Evolutionary conservation across 2,329 filamentous ascomycete species (phyloP).

Genomic region (Parafenestella ontariensis): DNA sequence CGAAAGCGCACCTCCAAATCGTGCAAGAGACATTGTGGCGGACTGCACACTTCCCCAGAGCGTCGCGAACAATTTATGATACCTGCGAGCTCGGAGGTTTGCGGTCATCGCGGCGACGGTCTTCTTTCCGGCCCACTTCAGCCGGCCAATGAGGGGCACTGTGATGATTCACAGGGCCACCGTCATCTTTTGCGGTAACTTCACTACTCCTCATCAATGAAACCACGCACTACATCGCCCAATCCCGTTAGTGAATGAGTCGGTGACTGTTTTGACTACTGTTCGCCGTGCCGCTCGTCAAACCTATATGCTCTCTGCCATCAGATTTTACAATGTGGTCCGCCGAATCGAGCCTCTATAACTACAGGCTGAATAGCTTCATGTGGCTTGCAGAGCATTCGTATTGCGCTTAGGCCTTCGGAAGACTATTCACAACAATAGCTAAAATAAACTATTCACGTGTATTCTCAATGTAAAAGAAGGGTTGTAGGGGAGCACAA

Average conservation of each 20-base stretch:
- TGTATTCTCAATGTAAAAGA: neutral
- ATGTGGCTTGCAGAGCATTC: neutral
- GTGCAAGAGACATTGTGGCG: constrained; percentile 44
- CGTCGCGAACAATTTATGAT: constrained; percentile 37
- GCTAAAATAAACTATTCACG: neutral
- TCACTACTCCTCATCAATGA: neutral
- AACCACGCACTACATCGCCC: neutral
- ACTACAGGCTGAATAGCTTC: neutral
- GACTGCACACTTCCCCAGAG: constrained; percentile 24
- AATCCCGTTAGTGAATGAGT: neutral
- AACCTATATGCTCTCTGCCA: neutral
- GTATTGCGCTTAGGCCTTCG: neutral
- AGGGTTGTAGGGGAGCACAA: neutral
- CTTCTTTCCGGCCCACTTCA: constrained; percentile 10
- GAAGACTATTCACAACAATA: neutral
- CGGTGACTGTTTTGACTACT: neutral
- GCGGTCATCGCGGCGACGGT: constrained; percentile 25
- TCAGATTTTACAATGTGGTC: neutral
- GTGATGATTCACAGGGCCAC: constrained; percentile 17
- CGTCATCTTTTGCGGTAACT: neutral
- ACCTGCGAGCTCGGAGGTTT: constrained; percentile 24
- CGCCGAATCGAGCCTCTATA: neutral
- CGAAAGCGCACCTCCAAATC: constrained; percentile 42
- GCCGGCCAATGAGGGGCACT: constrained; percentile 27
- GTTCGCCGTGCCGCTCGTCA: neutral